These are phyloP conservation scores for Gonium pectorale DNA, from an alignment of 139 green algal species.

Conservation along the genomic window DNA sequence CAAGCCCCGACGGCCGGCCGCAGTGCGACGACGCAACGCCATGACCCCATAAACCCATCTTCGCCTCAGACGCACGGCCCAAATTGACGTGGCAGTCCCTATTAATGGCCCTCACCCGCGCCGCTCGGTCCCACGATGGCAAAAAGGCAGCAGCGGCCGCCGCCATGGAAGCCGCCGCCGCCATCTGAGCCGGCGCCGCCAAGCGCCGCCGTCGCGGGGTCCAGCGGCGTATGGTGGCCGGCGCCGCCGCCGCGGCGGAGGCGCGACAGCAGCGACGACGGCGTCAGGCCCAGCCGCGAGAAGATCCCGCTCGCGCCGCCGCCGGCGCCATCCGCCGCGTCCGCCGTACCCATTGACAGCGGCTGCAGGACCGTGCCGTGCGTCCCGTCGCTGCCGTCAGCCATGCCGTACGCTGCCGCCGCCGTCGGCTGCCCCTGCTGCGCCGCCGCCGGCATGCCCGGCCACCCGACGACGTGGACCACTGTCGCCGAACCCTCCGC, in stretches of 20 bases:
- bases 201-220: neutral
- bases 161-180: neutral
- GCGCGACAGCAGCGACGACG: neutral
- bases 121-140: conserved; percentile 74
- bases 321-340: too few species aligned
- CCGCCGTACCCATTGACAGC: conserved; percentile 17
- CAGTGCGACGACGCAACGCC: too few species aligned
- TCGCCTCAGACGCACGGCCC: too few species aligned
- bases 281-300: conserved; percentile 6
- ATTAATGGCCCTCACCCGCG: conserved; percentile 44
- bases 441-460: neutral
- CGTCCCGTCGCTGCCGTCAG: too few species aligned
- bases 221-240: neutral
- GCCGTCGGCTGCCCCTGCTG: neutral
- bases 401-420: neutral
- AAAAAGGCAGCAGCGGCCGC: conserved; percentile 60
- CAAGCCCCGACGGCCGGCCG: too few species aligned
- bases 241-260: neutral
- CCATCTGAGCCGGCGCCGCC: neutral
- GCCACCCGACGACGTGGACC: conserved; percentile 13
- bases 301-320: neutral
- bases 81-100: too few species aligned
- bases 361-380: conserved; percentile 30
- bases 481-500: neutral
- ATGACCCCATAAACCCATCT: too few species aligned